Evolutionary conservation across 441 rosid species (phyloP).

Genomic region (Gossypium trilobum): DNA sequence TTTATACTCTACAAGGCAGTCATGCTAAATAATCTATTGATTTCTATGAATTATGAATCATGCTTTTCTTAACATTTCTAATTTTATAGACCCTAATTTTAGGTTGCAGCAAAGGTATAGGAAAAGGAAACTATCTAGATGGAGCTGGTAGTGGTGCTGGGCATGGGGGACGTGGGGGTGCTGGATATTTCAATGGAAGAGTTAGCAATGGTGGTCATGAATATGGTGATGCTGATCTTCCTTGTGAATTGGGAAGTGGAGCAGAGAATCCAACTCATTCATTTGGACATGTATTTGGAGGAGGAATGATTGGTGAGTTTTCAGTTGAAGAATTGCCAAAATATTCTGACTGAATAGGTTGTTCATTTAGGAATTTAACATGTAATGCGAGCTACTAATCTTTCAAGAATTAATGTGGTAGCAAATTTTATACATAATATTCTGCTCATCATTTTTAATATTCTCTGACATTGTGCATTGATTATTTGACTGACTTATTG

Average conservation of each 20-base stretch:
- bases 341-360: not conserved
- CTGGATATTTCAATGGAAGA: constrained; percentile 80
- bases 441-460: not conserved
- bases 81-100: constrained; percentile 17
- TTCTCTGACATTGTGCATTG: not conserved
- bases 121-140: constrained; percentile 74
- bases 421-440: not conserved
- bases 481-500: constrained; percentile 13
- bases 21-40: constrained; percentile 1
- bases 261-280: constrained; percentile 68
- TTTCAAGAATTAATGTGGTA: not conserved
- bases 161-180: constrained; percentile 94
- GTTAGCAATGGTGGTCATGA: constrained; percentile 71
- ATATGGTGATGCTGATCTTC: constrained; percentile 85
- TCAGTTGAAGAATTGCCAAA: not conserved
- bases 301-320: constrained; percentile 85
- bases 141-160: constrained; percentile 99
- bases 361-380: not conserved
- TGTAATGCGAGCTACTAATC: not conserved
- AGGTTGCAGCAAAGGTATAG: constrained; percentile 92
- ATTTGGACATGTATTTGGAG: constrained; percentile 64
- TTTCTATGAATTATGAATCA: constrained; percentile 7
- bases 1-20: constrained; percentile 2
- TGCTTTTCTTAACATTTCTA: constrained; percentile 20
- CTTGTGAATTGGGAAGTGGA: constrained; percentile 98